Percentiles rank a stretch among this genome's conserved stretches.
Evolutionary conservation across 2,329 filamentous ascomycete genomes (phyloP).

Genomic region (Metarhizium robertsii): DNA sequence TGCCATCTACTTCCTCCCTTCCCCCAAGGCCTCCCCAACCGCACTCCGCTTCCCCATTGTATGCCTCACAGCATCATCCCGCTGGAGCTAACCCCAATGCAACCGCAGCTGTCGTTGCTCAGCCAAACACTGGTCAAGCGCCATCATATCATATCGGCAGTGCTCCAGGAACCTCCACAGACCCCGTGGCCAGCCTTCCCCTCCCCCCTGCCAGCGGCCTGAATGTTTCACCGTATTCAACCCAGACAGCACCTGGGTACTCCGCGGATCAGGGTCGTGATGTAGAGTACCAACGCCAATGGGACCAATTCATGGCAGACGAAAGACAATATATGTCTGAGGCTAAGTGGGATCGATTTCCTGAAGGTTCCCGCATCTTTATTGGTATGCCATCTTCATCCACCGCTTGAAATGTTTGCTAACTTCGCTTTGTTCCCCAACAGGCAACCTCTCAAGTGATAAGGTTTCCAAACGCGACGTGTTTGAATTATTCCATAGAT

Average conservation of each 20-base stretch:
- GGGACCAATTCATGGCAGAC: slow-evolving; percentile 63
- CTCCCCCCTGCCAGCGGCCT: slow-evolving; percentile 19
- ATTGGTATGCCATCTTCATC: slow-evolving; percentile 51
- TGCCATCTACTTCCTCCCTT: slow-evolving; percentile 32
- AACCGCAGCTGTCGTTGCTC: slow-evolving; percentile 16
- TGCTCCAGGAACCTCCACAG: slow-evolving; percentile 22
- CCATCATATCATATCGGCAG: slow-evolving; percentile 23
- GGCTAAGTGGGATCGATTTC: slow-evolving; percentile 74
- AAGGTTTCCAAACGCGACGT: slow-evolving; percentile 89
- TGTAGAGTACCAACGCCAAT: slow-evolving; percentile 51
- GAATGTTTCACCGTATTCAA: slow-evolving; percentile 17
- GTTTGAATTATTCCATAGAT: slow-evolving; percentile 80
- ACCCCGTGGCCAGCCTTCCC: slow-evolving; percentile 21
- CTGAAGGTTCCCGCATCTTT: slow-evolving; percentile 67
- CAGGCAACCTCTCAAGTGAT: slow-evolving; percentile 86
- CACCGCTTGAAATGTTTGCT: slow-evolving; percentile 6
- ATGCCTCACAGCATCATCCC: slow-evolving; percentile 28
- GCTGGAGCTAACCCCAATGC: slow-evolving; percentile 20
- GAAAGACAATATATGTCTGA: slow-evolving; percentile 69
- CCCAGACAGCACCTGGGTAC: slow-evolving; percentile 16
- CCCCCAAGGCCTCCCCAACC: slow-evolving; percentile 36
- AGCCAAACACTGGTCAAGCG: slow-evolving; percentile 22
- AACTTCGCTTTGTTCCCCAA: slow-evolving; percentile 14
- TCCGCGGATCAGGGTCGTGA: slow-evolving; percentile 24
- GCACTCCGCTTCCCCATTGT: slow-evolving; percentile 26